A percentile compares a stretch with the other conserved stretches of the same genome.
phyloP scores from a whole-genome alignment of 345 rosid genomes.

The Heritiera fomes region DNA sequence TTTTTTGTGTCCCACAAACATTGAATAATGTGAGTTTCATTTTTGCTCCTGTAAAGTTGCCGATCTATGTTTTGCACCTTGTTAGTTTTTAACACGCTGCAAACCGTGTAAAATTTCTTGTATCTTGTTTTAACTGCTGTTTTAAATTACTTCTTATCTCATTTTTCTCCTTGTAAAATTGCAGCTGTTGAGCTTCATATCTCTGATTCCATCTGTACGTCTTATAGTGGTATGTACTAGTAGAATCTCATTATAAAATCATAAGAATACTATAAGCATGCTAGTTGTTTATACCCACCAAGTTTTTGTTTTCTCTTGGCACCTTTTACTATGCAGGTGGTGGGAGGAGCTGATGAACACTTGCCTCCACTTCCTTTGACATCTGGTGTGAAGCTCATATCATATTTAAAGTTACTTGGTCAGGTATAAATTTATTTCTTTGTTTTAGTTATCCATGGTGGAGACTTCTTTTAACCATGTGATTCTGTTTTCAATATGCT shows the following conservation, averaged over 20 bases:
- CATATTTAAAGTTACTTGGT: conserved; percentile 58
- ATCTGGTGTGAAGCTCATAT: conserved; percentile 54
- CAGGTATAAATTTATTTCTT: conserved; percentile 41
- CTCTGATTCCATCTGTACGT: conserved; percentile 70
- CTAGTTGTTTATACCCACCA: background rate
- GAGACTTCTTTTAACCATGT: background rate
- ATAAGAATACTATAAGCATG: background rate
- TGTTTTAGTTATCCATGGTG: background rate
- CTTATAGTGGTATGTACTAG: conserved; percentile 70
- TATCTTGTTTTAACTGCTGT: conserved; percentile 6
- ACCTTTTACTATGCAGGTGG: conserved; percentile 53
- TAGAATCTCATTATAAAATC: conserved; percentile 6
- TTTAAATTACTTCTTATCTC: background rate
- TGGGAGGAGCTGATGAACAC: conserved; percentile 71
- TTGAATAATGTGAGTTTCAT: conserved; percentile 61
- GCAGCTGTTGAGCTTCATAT: conserved; percentile 77
- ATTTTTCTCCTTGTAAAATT: conserved; percentile 20
- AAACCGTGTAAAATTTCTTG: background rate
- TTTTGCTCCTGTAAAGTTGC: conserved; percentile 19
- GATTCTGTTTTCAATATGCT: background rate
- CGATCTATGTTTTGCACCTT: background rate
- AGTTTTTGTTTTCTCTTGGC: conserved; percentile 7
- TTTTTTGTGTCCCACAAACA: conserved; percentile 82
- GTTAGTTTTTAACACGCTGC: background rate
- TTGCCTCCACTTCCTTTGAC: conserved; percentile 67